Conservation (phyloP, 805 yeast genomes). For the Yarrowia bubula region DNA sequence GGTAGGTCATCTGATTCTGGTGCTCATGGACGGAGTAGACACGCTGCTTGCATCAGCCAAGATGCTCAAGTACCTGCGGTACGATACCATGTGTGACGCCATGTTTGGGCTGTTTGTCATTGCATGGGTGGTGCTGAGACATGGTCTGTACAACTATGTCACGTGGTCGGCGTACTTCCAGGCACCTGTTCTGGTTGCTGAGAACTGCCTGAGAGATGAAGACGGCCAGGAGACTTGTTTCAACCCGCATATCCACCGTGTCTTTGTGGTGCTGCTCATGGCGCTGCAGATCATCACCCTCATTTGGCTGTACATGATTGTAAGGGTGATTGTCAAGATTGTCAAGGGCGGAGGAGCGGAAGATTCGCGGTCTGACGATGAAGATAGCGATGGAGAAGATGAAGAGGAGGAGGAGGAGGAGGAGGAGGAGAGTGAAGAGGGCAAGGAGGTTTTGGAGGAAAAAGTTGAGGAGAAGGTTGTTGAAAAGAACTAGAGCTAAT, state of each 20-base stretch:
- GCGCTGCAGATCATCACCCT: constrained; percentile 64
- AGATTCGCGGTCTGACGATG: constrained; percentile 82
- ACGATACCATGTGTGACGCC: constrained; percentile 57
- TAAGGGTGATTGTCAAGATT: constrained; percentile 67
- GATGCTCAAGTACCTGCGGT: constrained; percentile 70
- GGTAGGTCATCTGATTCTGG: constrained; percentile 73
- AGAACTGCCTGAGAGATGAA: constrained; percentile 34
- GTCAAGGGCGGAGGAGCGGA: constrained; percentile 74
- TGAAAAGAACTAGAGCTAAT: constrained; percentile 9
- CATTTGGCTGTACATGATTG: constrained; percentile 73
- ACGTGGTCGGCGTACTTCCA: constrained; percentile 56
- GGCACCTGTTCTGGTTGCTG: constrained; percentile 44
- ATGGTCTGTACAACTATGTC: constrained; percentile 67
- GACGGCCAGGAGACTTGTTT: constrained; percentile 39
- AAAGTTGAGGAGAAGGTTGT: neutral
- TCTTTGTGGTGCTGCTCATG: constrained; percentile 56
- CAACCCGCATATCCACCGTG: constrained; percentile 37
- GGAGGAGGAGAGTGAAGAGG: constrained; percentile 3
- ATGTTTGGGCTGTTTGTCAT: constrained; percentile 66
- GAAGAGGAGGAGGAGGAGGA: constrained; percentile 1
- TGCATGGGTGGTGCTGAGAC: constrained; percentile 71
- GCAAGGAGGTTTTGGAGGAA: constrained; percentile 6
- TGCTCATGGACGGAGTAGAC: constrained; percentile 83
- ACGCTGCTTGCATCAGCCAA: constrained; percentile 70
- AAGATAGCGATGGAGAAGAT: constrained; percentile 44